Evolutionary conservation across 257 asterid genomes (phyloP).

Genomic region (Salvia rosmarinus): DNA sequence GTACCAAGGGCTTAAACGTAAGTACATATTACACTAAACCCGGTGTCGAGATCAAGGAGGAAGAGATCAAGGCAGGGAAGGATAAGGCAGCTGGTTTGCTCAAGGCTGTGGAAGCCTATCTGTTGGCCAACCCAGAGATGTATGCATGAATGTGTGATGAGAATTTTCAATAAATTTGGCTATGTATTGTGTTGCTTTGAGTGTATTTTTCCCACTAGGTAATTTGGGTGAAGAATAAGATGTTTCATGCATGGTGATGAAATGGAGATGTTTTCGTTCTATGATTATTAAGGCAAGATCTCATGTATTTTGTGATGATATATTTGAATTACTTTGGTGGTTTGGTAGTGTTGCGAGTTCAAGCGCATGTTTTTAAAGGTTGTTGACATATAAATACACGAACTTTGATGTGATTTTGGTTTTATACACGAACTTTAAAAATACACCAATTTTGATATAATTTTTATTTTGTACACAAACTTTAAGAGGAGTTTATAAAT

Average conservation of each 20-base stretch:
- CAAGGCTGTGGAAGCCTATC: constrained; percentile 46
- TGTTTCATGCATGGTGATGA: not conserved
- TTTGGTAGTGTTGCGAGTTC: too few relatives aligned
- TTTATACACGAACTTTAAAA: too few relatives aligned
- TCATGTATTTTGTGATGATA: not conserved
- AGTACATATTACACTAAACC: constrained; percentile 47
- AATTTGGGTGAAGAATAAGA: constrained; percentile 19
- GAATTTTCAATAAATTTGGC: not conserved
- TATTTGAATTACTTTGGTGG: too few relatives aligned
- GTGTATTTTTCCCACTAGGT: not conserved
- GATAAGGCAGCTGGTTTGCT: constrained; percentile 43
- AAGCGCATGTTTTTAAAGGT: too few relatives aligned
- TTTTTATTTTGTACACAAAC: too few relatives aligned
- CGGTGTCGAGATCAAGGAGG: constrained; percentile 45
- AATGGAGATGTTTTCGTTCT: not conserved
- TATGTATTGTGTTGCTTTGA: not conserved
- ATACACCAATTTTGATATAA: too few relatives aligned
- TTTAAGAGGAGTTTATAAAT: too few relatives aligned
- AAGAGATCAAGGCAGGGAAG: constrained; percentile 48
- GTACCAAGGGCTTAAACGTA: constrained; percentile 45
- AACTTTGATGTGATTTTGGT: too few relatives aligned
- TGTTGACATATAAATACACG: too few relatives aligned
- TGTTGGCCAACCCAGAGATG: constrained; percentile 40
- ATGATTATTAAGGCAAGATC: not conserved
- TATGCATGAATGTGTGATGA: constrained; percentile 2